Evolutionary conservation across 495 filamentous ascomycete genomes (phyloP).

Genomic region (Tetracladium marchalianum): DNA sequence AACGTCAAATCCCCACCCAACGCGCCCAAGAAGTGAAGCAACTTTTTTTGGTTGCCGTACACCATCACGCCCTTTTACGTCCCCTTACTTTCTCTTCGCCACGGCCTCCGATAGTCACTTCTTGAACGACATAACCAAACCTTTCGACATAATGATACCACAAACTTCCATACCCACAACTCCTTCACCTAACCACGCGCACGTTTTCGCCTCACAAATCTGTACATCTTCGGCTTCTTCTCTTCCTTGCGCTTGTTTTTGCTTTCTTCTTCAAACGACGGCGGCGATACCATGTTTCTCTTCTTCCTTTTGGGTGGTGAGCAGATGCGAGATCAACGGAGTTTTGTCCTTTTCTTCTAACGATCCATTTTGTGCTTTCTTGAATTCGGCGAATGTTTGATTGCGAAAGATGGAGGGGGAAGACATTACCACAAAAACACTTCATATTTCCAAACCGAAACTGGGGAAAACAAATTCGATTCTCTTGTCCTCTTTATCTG

Average conservation of each 20-base stretch:
- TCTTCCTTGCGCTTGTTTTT: constrained; percentile 28
- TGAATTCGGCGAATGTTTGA: too few relatives aligned
- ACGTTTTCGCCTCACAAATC: constrained; percentile 12
- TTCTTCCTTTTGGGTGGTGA: neutral
- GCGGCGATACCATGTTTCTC: constrained; percentile 17
- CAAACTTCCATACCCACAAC: neutral
- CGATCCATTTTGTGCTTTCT: neutral
- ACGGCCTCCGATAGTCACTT: neutral
- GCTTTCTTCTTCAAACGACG: constrained; percentile 23
- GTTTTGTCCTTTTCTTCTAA: neutral
- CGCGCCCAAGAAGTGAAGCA: constrained; percentile 30
- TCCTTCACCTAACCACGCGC: constrained; percentile 1
- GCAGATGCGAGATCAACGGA: neutral
- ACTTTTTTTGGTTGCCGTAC: too few relatives aligned
- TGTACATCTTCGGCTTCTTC: neutral
- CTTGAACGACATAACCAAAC: too few relatives aligned
- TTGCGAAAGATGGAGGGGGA: too few relatives aligned
- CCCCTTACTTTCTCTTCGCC: neutral
- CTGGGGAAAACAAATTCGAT: neutral
- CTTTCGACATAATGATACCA: neutral
- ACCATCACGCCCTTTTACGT: too few relatives aligned
- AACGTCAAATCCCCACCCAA: constrained; percentile 73
- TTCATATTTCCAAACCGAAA: too few relatives aligned
- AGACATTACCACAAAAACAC: too few relatives aligned
- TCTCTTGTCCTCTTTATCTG: neutral